Conservation (phyloP, 352 stramenopile genomes). For the Globisporangium spinosum region DNA sequence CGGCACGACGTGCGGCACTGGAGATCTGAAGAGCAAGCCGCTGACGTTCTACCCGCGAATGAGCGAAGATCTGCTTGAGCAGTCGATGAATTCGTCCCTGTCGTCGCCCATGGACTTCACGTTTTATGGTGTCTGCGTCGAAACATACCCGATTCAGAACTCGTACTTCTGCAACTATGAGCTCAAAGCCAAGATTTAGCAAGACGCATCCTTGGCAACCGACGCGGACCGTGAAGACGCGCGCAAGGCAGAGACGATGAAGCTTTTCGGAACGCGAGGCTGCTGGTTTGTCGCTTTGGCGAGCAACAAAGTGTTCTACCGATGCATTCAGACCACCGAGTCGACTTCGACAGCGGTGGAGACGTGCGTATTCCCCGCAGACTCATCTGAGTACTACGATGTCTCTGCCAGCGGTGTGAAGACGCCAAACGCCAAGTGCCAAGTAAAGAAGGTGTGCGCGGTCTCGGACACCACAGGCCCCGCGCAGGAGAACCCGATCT, state of each 20-base stretch:
- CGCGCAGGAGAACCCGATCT: conserved; percentile 71
- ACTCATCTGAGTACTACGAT: conserved; percentile 69
- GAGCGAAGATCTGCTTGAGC: conserved; percentile 67
- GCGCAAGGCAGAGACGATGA: conserved; percentile 39
- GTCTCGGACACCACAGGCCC: conserved; percentile 49
- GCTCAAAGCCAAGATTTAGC: conserved; percentile 47
- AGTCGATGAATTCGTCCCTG: conserved; percentile 41
- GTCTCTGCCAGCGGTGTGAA: conserved; percentile 37
- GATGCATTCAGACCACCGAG: conserved; percentile 70
- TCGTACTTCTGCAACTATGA: conserved; percentile 80
- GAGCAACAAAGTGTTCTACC: conserved; percentile 69
- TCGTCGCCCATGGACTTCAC: conserved; percentile 38
- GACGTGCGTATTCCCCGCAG: conserved; percentile 65
- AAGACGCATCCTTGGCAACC: conserved; percentile 33
- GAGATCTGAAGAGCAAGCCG: conserved; percentile 18
- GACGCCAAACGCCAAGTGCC: conserved; percentile 61
- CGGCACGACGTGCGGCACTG: conserved; percentile 69
- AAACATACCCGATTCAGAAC: conserved; percentile 34
- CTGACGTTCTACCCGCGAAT: conserved; percentile 79
- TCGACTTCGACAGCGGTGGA: conserved; percentile 57
- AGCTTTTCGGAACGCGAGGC: conserved; percentile 30
- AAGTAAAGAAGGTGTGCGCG: conserved; percentile 64
- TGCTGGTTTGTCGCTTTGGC: conserved; percentile 72
- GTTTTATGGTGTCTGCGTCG: conserved; percentile 76
- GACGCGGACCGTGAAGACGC: conserved; percentile 39